Percentiles rank a stretch among this genome's conserved stretches.
Evolutionary conservation across 148 eudicot genomes (phyloP).

Genomic region (Vaccinium vitisidaea): DNA sequence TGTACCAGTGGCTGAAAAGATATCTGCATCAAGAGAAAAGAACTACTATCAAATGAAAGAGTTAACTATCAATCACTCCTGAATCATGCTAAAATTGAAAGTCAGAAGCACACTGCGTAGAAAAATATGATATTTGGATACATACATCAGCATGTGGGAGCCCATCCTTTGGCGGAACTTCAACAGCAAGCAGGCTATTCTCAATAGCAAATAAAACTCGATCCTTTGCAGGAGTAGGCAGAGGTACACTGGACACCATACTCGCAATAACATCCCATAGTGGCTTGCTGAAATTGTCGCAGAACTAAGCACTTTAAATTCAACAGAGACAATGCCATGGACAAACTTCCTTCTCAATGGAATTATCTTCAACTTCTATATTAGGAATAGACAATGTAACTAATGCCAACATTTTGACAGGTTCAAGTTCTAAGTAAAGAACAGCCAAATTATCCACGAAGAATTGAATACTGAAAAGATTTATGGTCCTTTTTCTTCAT

Average conservation of each 20-base stretch:
- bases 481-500: background rate
- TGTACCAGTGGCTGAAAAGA: slow-evolving; percentile 90
- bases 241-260: slow-evolving; percentile 72
- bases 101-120: slow-evolving; percentile 15
- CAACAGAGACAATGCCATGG: slow-evolving; percentile 3
- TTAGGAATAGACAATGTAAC: background rate
- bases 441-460: background rate
- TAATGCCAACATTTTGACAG: background rate
- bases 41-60: slow-evolving; percentile 1
- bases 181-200: slow-evolving; percentile 81
- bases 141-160: slow-evolving; percentile 98
- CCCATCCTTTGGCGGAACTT: slow-evolving; percentile 87
- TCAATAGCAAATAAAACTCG: slow-evolving; percentile 88
- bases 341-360: background rate
- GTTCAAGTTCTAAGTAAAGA: background rate
- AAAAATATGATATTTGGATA: background rate
- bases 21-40: slow-evolving; percentile 53
- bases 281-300: slow-evolving; percentile 81
- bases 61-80: slow-evolving; percentile 4
- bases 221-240: slow-evolving; percentile 92
- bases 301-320: slow-evolving; percentile 23
- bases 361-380: background rate
- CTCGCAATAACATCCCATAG: slow-evolving; percentile 84
- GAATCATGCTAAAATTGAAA: slow-evolving; percentile 3
- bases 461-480: background rate